phyloP scores from a whole-genome alignment of 2,329 filamentous ascomycete genomes.

The Epichloe coenophiala region DNA sequence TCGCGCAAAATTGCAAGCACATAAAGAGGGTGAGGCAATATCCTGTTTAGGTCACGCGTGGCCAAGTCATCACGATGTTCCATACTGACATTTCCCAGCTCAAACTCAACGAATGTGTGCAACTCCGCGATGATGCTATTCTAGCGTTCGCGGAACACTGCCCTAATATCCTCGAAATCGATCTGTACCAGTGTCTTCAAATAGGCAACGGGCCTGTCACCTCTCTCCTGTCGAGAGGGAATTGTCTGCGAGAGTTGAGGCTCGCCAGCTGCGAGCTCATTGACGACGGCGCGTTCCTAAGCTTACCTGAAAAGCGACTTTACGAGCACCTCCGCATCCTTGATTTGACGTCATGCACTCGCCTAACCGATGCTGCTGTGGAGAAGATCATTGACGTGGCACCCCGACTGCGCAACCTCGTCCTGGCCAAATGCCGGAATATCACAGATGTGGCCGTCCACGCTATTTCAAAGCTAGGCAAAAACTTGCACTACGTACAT shows the following conservation, averaged over 20 bases:
- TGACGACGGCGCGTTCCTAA: slow-evolving; percentile 76
- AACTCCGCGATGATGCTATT: slow-evolving; percentile 71
- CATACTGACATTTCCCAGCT: slow-evolving; percentile 35
- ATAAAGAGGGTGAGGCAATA: slow-evolving; percentile 62
- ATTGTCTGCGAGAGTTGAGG: slow-evolving; percentile 78
- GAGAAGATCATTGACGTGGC: slow-evolving; percentile 78
- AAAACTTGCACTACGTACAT: slow-evolving; percentile 94
- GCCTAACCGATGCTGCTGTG: slow-evolving; percentile 75
- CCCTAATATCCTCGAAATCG: slow-evolving; percentile 89
- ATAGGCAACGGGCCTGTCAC: slow-evolving; percentile 78
- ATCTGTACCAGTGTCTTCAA: slow-evolving; percentile 71
- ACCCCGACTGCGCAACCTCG: slow-evolving; percentile 79
- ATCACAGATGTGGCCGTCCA: slow-evolving; percentile 82
- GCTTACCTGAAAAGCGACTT: slow-evolving; percentile 47
- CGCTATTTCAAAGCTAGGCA: slow-evolving; percentile 78
- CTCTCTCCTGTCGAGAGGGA: slow-evolving; percentile 62
- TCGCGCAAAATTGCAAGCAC: slow-evolving; percentile 72
- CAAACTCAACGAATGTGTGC: slow-evolving; percentile 86
- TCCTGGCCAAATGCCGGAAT: slow-evolving; percentile 85
- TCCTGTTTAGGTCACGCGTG: background rate
- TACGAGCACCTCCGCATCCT: slow-evolving; percentile 88
- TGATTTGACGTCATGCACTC: slow-evolving; percentile 78
- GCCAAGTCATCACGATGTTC: background rate
- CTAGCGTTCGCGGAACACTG: slow-evolving; percentile 79
- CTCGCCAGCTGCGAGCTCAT: slow-evolving; percentile 76